Evolutionary conservation across 2,329 filamentous ascomycete genomes (phyloP).

Genomic region (Helotiales sp.): DNA sequence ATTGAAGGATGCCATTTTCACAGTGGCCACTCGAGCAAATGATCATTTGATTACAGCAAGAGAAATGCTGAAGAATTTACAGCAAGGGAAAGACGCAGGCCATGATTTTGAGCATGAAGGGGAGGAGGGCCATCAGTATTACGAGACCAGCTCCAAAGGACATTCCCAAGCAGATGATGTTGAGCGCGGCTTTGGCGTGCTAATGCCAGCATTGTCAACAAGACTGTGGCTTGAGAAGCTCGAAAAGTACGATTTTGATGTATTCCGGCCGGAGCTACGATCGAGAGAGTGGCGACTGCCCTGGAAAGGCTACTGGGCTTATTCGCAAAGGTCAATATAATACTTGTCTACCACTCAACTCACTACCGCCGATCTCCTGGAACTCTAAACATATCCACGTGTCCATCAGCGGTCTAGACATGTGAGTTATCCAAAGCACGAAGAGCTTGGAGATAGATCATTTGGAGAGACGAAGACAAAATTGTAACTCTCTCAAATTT

Average conservation of each 20-base stretch:
- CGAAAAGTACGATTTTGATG: conserved; percentile 82
- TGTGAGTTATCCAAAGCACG: too few relatives aligned
- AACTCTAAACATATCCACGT: too few relatives aligned
- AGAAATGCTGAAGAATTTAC: conserved; percentile 85
- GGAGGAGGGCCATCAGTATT: conserved; percentile 69
- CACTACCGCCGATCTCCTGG: neutral
- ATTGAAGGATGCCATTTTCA: conserved; percentile 87
- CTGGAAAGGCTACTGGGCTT: conserved; percentile 72
- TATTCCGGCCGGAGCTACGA: conserved; percentile 69
- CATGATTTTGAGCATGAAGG: conserved; percentile 89
- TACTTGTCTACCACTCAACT: neutral
- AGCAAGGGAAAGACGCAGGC: conserved; percentile 73
- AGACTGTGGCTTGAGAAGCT: conserved; percentile 78
- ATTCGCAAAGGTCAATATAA: conserved; percentile 56
- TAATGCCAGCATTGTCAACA: conserved; percentile 81
- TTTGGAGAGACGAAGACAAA: too few relatives aligned
- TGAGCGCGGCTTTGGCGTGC: conserved; percentile 74
- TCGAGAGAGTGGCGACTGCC: conserved; percentile 82
- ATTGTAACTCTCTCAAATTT: too few relatives aligned
- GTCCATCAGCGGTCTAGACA: too few relatives aligned
- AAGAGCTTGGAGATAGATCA: too few relatives aligned
- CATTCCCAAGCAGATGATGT: conserved; percentile 55
- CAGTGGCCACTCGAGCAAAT: conserved; percentile 89
- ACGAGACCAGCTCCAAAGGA: conserved; percentile 43
- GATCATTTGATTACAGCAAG: conserved; percentile 94